Evolutionary conservation across 345 rosid species (phyloP).

Genomic region (Ceriops zippeliana): DNA sequence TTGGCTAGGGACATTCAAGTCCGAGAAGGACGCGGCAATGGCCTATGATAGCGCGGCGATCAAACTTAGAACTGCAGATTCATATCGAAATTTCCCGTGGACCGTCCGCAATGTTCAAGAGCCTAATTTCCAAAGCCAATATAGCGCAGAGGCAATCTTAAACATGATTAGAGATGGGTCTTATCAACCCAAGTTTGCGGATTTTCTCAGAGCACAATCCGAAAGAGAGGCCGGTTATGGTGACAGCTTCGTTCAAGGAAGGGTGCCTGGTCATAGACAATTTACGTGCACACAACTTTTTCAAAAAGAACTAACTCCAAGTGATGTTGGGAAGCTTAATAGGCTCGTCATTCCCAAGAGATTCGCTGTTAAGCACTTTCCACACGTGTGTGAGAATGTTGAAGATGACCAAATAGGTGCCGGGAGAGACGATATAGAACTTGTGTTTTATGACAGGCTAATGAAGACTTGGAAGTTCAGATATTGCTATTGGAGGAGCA

Average conservation of each 20-base stretch:
- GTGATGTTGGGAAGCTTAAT: slow-evolving; percentile 31
- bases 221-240: not conserved
- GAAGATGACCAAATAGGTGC: not conserved
- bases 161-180: slow-evolving; percentile 50
- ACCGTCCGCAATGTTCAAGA: slow-evolving; percentile 40
- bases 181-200: slow-evolving; percentile 17
- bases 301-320: slow-evolving; percentile 26
- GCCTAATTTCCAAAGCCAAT: slow-evolving; percentile 40
- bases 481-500: slow-evolving; percentile 31
- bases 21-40: slow-evolving; percentile 56
- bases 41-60: slow-evolving; percentile 63
- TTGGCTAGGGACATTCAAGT: slow-evolving; percentile 57
- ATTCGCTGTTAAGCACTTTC: slow-evolving; percentile 24
- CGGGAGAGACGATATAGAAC: slow-evolving; percentile 21
- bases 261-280: not conserved
- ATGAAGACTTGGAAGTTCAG: slow-evolving; percentile 32
- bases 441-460: slow-evolving; percentile 19
- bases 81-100: slow-evolving; percentile 60
- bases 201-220: slow-evolving; percentile 16
- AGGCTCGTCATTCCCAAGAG: slow-evolving; percentile 30
- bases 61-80: slow-evolving; percentile 45
- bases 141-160: slow-evolving; percentile 36
- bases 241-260: not conserved
- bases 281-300: slow-evolving; percentile 21
- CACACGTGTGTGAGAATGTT: slow-evolving; percentile 5